These are phyloP conservation scores for Fagopyrum homotropicum DNA, from an alignment of 148 eudicot genomes.

Conservation along the genomic window DNA sequence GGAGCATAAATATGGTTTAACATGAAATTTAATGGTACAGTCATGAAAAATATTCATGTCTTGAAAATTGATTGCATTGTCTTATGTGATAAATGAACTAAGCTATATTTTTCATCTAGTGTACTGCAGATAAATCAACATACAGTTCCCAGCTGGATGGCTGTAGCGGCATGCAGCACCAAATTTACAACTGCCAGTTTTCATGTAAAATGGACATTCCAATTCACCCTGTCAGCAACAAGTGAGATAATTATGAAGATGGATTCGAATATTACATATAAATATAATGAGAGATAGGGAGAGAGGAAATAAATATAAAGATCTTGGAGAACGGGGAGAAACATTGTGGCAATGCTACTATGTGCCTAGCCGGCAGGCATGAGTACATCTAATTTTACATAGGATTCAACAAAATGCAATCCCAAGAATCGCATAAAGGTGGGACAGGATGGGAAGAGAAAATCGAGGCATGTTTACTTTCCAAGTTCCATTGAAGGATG, in stretches of 20 bases:
- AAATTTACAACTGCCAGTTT: constrained; percentile 96
- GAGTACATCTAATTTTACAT: not conserved
- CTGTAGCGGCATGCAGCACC: constrained; percentile 87
- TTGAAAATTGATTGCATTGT: not conserved
- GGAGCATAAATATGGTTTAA: not conserved
- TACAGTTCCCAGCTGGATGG: constrained; percentile 87
- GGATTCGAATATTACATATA: not conserved
- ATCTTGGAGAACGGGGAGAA: not conserved
- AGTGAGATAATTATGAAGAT: constrained; percentile 7
- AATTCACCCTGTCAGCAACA: constrained; percentile 65
- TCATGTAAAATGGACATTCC: constrained; percentile 91
- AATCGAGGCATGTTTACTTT: not conserved
- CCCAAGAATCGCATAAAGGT: not conserved
- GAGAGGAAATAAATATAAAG: not conserved
- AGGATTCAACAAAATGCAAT: not conserved
- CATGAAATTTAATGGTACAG: no score
- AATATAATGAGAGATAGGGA: not conserved
- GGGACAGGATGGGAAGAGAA: not conserved
- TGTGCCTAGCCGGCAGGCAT: not conserved
- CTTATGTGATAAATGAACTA: not conserved
- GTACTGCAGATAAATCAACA: not conserved
- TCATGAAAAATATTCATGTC: constrained; percentile 9
- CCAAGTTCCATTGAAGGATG: not conserved
- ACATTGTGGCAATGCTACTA: not conserved
- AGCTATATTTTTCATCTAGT: not conserved